phyloP scores from a whole-genome alignment of 176 grass and related monocot species.

The Tillandsia leiboldiana region DNA sequence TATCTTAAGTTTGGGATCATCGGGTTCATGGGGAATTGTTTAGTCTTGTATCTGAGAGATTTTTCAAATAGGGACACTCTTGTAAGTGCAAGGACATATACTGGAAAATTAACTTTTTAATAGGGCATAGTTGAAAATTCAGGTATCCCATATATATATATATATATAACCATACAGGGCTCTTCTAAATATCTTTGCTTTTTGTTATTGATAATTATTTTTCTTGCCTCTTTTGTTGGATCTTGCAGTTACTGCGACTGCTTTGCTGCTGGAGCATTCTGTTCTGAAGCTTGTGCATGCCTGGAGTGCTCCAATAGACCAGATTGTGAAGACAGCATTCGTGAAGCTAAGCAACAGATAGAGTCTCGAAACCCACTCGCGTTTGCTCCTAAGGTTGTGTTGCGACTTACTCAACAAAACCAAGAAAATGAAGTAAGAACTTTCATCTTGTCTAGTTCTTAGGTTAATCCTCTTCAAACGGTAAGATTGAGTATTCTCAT shows the following conservation, averaged over 20 bases:
- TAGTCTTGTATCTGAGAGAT: too few species aligned
- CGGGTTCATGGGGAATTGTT: too few species aligned
- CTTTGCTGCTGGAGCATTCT: slow-evolving; percentile 30
- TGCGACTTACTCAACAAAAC: slow-evolving; percentile 8
- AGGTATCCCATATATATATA: too few species aligned
- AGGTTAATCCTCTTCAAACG: not conserved
- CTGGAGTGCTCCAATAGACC: slow-evolving; percentile 15
- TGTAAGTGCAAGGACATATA: too few species aligned
- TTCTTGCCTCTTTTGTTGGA: not conserved
- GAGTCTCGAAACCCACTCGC: slow-evolving; percentile 35
- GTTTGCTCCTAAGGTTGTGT: slow-evolving; percentile 30
- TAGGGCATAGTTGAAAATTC: too few species aligned
- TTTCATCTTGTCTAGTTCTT: not conserved
- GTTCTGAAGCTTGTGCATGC: slow-evolving; percentile 27
- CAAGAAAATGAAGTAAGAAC: slow-evolving; percentile 19
- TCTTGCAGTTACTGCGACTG: slow-evolving; percentile 30
- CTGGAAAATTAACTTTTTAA: not conserved
- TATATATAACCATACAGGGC: too few species aligned
- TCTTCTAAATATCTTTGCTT: not conserved
- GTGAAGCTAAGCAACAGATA: slow-evolving; percentile 24
- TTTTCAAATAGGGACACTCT: too few species aligned
- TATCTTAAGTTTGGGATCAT: too few species aligned
- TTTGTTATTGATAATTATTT: not conserved
- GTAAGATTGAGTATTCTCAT: not conserved
- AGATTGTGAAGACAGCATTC: slow-evolving; percentile 23